Conservation (phyloP, 192 early-diverging fungal species). For the Umbelopsis isabellina region DNA sequence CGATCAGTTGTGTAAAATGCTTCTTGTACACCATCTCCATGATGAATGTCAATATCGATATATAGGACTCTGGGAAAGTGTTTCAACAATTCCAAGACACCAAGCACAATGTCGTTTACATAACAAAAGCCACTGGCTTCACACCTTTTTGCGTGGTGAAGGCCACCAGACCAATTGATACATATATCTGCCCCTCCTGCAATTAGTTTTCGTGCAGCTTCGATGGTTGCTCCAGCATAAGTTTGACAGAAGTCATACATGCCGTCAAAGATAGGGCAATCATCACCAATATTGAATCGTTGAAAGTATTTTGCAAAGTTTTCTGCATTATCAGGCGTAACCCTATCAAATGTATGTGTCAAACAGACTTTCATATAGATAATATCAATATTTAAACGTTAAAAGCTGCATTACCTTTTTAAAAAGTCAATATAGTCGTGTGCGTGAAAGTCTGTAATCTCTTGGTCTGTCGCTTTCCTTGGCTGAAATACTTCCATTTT, state of each 20-base stretch:
- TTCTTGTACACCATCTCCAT: slow-evolving; percentile 97
- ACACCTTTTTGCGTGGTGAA: slow-evolving; percentile 88
- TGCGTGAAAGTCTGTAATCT: slow-evolving; percentile 94
- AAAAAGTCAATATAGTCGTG: slow-evolving; percentile 97
- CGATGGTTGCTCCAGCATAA: slow-evolving; percentile 94
- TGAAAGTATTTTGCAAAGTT: slow-evolving; percentile 58
- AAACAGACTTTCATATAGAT: slow-evolving; percentile 53
- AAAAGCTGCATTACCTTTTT: slow-evolving; percentile 53
- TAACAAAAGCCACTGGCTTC: slow-evolving; percentile 98
- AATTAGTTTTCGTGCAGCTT: slow-evolving; percentile 84
- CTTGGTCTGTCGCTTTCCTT: slow-evolving; percentile 80
- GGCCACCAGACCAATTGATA: slow-evolving; percentile 98
- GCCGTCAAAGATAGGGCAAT: slow-evolving; percentile 97
- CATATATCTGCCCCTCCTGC: slow-evolving; percentile 85
- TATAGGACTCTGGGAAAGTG: slow-evolving; percentile 88
- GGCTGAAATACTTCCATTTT: slow-evolving; percentile 90
- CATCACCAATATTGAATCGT: slow-evolving; percentile 93
- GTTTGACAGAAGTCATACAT: slow-evolving; percentile 94
- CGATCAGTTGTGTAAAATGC: slow-evolving; percentile 91
- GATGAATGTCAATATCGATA: slow-evolving; percentile 97
- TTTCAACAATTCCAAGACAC: slow-evolving; percentile 82
- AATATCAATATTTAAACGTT: slow-evolving; percentile 32
- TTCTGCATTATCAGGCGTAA: slow-evolving; percentile 74
- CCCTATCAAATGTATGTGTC: slow-evolving; percentile 39
- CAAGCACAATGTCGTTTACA: slow-evolving; percentile 97